These are phyloP conservation scores for Phytomonas sp. DNA, from an alignment of 208 protist species.

Conservation along the genomic window DNA sequence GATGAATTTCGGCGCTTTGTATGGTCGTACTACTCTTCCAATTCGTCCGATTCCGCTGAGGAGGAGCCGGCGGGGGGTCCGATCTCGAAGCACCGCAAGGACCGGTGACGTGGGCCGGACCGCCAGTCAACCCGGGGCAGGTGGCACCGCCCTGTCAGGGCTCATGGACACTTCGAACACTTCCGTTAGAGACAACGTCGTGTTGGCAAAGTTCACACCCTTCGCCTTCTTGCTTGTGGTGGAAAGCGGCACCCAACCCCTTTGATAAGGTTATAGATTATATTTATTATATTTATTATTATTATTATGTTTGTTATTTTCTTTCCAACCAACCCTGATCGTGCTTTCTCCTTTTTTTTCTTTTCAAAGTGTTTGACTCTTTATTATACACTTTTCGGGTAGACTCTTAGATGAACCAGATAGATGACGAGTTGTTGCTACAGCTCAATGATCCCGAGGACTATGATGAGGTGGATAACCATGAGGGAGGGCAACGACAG, in stretches of 20 bases:
- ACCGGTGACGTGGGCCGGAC: background rate
- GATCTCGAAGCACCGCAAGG: background rate
- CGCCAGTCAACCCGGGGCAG: no score
- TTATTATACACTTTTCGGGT: constrained; percentile 8
- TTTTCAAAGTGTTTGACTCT: background rate
- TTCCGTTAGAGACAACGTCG: background rate
- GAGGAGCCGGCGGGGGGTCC: no score
- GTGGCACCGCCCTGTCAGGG: no score
- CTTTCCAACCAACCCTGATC: background rate
- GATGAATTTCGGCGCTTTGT: background rate
- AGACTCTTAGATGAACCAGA: constrained; percentile 17
- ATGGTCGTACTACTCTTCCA: background rate
- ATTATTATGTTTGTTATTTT: constrained; percentile 14
- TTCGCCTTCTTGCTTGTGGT: background rate
- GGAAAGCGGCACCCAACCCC: background rate
- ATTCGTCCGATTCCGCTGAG: background rate
- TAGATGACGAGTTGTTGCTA: constrained; percentile 74
- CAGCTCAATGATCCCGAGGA: constrained; percentile 63
- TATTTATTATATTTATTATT: constrained; percentile 17
- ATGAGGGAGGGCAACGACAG: background rate
- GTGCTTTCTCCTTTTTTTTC: background rate
- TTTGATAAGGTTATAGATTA: background rate
- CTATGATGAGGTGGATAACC: constrained; percentile 11
- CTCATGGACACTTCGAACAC: no score
- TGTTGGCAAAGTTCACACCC: background rate